Conservation (phyloP, 192 early-diverging fungal species). For the Coemansia sp. region DNA sequence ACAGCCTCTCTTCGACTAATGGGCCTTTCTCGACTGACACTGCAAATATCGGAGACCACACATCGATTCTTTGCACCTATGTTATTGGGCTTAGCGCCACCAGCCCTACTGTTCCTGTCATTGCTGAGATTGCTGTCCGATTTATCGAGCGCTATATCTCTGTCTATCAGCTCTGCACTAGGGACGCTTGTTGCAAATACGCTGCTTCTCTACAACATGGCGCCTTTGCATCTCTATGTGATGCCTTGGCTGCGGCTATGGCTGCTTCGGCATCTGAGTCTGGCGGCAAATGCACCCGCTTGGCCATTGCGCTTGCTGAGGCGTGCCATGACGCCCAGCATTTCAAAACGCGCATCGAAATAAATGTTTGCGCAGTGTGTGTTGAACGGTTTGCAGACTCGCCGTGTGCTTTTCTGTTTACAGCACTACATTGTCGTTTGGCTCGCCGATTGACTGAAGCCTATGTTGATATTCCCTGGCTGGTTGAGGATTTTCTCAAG, state of each 20-base stretch:
- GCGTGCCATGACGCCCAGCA: not conserved
- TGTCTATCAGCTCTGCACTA: not conserved
- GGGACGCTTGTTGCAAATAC: not conserved
- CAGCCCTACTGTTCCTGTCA: slow-evolving; percentile 28
- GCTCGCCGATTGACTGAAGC: not conserved
- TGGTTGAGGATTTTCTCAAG: not conserved
- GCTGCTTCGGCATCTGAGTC: not conserved
- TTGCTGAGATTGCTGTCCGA: slow-evolving; percentile 4
- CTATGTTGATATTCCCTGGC: not conserved
- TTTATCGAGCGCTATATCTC: slow-evolving; percentile 13
- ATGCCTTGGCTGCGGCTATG: not conserved
- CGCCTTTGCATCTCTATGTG: slow-evolving; percentile 18
- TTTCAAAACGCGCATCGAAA: not conserved
- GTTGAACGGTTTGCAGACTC: not conserved
- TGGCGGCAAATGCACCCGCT: not conserved
- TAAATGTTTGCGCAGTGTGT: not conserved
- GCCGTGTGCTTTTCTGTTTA: slow-evolving; percentile 4
- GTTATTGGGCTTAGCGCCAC: slow-evolving; percentile 23
- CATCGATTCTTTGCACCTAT: slow-evolving; percentile 27
- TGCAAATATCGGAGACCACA: slow-evolving; percentile 34
- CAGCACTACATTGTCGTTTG: not conserved
- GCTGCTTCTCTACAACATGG: not conserved
- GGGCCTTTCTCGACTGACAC: slow-evolving; percentile 45
- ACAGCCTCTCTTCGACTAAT: slow-evolving; percentile 34
- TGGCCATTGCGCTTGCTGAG: slow-evolving; percentile 2